Conservation (phyloP, 495 filamentous ascomycete genomes). For the Bombardia bombarda region DNA sequence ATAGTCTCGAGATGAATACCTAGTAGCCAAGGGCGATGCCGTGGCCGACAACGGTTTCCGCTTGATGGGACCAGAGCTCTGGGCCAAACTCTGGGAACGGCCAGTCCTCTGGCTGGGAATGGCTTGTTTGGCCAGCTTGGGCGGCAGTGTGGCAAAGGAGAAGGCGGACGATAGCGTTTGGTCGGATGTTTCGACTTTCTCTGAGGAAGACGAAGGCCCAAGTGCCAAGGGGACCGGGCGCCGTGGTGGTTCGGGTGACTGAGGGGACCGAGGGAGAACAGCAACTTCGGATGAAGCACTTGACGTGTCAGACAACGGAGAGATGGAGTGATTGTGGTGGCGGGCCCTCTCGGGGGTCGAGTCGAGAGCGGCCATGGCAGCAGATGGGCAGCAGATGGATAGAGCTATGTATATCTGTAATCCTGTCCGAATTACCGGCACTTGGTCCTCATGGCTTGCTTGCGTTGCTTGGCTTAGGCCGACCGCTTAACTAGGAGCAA, state of each 20-base stretch:
- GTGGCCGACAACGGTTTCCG: constrained; percentile 47
- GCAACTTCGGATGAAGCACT: constrained; percentile 21
- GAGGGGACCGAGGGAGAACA: constrained; percentile 2
- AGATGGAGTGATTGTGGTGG: constrained; percentile 4
- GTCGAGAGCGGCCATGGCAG: constrained; percentile 18
- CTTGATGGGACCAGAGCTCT: constrained; percentile 31
- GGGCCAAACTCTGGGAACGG: constrained; percentile 24
- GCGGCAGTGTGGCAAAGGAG: constrained; percentile 17
- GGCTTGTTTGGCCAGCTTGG: constrained; percentile 8
- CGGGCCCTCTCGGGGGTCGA: constrained; percentile 1
- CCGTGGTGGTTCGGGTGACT: too few relatives aligned
- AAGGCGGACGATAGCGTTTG: constrained; percentile 15
- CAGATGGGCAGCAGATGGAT: constrained; percentile 4
- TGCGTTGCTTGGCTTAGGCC: too few relatives aligned
- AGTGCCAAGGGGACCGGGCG: constrained; percentile 14
- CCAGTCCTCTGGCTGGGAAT: constrained; percentile 21
- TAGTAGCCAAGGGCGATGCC: constrained; percentile 40
- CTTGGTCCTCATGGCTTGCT: constrained; percentile 2
- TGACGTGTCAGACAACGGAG: constrained; percentile 18
- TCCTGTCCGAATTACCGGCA: constrained; percentile 3
- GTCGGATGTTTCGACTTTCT: constrained; percentile 16
- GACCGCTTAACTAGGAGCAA: neutral
- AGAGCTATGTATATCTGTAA: constrained; percentile 2
- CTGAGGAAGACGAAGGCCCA: neutral
- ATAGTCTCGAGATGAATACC: constrained; percentile 41